Evolutionary conservation across 805 yeast species (phyloP).

Genomic region (Ogataea dorogensis): DNA sequence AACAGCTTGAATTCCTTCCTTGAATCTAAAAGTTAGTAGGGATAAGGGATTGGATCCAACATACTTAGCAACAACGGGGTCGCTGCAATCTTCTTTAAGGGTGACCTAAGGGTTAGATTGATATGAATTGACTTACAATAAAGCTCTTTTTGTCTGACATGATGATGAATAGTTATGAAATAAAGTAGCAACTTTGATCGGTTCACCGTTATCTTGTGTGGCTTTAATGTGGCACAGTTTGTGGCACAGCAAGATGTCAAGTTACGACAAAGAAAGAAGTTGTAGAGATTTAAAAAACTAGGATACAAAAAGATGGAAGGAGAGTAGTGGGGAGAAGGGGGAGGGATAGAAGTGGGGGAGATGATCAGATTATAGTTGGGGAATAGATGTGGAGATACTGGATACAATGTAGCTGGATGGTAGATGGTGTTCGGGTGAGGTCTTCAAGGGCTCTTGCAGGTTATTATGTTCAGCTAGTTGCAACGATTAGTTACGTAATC

Average conservation of each 20-base stretch:
- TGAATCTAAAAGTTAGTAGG: constrained; percentile 34
- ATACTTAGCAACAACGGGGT: constrained; percentile 33
- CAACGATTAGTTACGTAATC: constrained; percentile 8
- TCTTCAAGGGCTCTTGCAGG: neutral
- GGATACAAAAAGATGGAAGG: neutral
- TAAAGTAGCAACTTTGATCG: constrained; percentile 7
- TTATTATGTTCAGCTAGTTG: neutral
- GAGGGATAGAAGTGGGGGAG: neutral
- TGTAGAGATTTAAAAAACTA: neutral
- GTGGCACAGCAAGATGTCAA: neutral
- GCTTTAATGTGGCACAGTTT: constrained; percentile 7
- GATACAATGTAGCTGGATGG: too few relatives aligned
- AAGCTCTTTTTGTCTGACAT: constrained; percentile 32
- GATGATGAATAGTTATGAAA: constrained; percentile 1
- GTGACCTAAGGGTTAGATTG: constrained; percentile 33
- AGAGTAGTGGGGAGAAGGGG: too few relatives aligned
- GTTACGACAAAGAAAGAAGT: constrained; percentile 1
- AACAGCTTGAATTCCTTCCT: constrained; percentile 45
- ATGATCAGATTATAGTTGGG: neutral
- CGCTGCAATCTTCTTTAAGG: constrained; percentile 36
- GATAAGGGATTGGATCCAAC: constrained; percentile 7
- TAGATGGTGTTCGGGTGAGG: too few relatives aligned
- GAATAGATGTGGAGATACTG: too few relatives aligned
- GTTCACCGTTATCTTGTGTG: constrained; percentile 3
- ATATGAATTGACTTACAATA: constrained; percentile 27